Evolutionary conservation across 140 eudicot genomes (phyloP).

Genomic region (Oenanthe javanica): DNA sequence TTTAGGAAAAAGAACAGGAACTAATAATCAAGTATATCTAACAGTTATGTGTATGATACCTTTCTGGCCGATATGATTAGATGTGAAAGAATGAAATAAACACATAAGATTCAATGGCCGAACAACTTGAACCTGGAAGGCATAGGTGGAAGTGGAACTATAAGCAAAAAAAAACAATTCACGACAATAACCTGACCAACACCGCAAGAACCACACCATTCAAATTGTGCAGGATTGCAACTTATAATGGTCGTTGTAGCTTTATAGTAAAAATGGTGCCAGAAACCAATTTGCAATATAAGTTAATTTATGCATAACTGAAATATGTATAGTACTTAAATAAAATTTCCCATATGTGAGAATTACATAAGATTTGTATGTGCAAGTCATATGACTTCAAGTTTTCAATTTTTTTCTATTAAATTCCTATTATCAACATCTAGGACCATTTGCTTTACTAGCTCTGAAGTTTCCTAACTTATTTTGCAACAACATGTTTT

Average conservation of each 20-base stretch:
- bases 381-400: neutral
- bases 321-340: neutral
- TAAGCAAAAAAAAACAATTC: neutral
- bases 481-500: neutral
- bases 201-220: neutral
- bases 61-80: neutral
- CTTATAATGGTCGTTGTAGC: neutral
- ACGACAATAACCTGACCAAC: neutral
- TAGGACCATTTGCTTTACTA: neutral
- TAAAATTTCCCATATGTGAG: neutral
- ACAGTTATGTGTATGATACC: neutral
- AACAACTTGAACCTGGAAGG: neutral
- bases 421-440: neutral
- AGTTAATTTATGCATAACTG: neutral
- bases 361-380: neutral
- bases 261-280: neutral
- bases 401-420: too few species aligned
- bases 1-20: neutral
- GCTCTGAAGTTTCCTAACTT: neutral
- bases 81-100: neutral
- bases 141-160: neutral
- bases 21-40: neutral
- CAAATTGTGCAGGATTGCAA: neutral
- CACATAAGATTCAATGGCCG: neutral
- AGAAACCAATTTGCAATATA: neutral